Base-by-base conservation (phyloP, 495 filamentous ascomycete species). In the Lasiosphaeriaceae sp. region DNA sequence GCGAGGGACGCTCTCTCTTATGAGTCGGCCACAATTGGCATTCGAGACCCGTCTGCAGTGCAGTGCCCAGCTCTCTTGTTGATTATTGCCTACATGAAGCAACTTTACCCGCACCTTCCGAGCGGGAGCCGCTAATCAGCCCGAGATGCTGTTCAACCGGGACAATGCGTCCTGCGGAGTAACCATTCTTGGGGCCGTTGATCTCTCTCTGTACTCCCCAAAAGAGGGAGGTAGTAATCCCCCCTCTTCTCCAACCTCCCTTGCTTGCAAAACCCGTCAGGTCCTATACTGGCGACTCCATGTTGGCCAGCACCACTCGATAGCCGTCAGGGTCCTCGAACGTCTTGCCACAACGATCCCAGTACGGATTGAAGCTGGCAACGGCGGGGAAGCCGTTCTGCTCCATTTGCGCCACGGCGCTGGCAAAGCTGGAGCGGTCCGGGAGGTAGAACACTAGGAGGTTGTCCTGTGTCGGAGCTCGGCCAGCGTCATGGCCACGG, bases 261-360 rank as follows among this genome's bases (percentile, higher is more conserved):
- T 17, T 19, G n/a, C n/a, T 17, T 46, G 43, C n/a, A 21, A 9
- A 46, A 19, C 21, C 6, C 21, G n/a, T 17, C 43, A 9, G 26
- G 26, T 9, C 26, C 23, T 47, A 60, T 5, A 60, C 52, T n/a
- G 70, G 67, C 44, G 66, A 63, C 16, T 24, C 34, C 59, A 62
- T 66, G 46, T 69, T 67, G 2, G 63, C 70, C 31, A 73, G 52
- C n/a, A 71, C 70, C 3, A 68, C 63, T 17, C 70, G 44, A 57
- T 71, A 73, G 9, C 70, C 70, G 45, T 73, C 70, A 0, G 65
- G 44, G 34, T 73, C 70, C 48, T 73, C 70, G 56, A 64, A 71
- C n/a, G 70, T 67, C 55, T 62, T 65, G 34, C 70, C 70, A 43
- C 56, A 62, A 2, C 60, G 59, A 45, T 71, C 63, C 66, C 70